Conservation (phyloP, 1,139 yeast species). For the Kodamaea arcana region DNA sequence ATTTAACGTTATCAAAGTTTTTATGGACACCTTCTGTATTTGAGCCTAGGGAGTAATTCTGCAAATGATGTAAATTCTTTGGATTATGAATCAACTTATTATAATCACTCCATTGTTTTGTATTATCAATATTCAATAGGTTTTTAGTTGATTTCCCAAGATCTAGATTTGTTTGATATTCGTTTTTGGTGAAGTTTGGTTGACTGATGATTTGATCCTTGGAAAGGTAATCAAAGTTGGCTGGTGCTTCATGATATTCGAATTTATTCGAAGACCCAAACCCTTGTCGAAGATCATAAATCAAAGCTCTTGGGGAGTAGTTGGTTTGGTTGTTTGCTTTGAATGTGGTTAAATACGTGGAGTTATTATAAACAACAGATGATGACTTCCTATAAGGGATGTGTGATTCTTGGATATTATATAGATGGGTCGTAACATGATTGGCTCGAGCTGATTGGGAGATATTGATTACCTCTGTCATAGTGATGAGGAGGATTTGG, state of each 20-base stretch:
- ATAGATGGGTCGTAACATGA: slow-evolving; percentile 72
- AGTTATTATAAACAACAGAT: slow-evolving; percentile 26
- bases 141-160: slow-evolving; percentile 11
- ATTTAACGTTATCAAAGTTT: slow-evolving; percentile 26
- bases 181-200: slow-evolving; percentile 30
- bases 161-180: slow-evolving; percentile 64
- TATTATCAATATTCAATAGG: slow-evolving; percentile 35
- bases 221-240: slow-evolving; percentile 8
- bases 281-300: slow-evolving; percentile 74
- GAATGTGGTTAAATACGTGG: slow-evolving; percentile 28
- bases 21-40: slow-evolving; percentile 21
- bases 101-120: slow-evolving; percentile 81
- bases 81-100: slow-evolving; percentile 68
- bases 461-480: slow-evolving; percentile 70
- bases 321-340: slow-evolving; percentile 47
- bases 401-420: slow-evolving; percentile 71
- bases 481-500: no score
- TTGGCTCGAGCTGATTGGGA: slow-evolving; percentile 72
- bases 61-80: slow-evolving; percentile 46
- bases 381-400: slow-evolving; percentile 45
- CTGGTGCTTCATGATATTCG: slow-evolving; percentile 39
- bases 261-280: slow-evolving; percentile 55
- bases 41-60: slow-evolving; percentile 47
- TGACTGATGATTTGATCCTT: slow-evolving; percentile 8
- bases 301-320: slow-evolving; percentile 71